Conservation (phyloP, 257 asterid species). For the Solanum virginianum region DNA sequence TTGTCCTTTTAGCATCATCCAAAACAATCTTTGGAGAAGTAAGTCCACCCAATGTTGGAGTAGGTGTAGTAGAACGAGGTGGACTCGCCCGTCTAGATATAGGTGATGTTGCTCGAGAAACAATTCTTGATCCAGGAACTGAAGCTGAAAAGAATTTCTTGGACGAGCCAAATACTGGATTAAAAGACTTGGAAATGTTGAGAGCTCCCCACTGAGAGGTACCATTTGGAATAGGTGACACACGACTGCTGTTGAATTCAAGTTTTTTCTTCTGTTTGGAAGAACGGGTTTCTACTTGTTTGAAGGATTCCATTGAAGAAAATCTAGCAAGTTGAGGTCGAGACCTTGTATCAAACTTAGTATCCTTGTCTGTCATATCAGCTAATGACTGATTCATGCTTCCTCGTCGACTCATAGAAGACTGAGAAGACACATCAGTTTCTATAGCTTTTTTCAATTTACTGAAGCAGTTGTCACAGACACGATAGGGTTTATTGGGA, state of each 20-base stretch:
- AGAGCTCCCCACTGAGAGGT: conserved; percentile 80
- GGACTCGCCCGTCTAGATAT: conserved; percentile 87
- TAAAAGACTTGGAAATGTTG: conserved; percentile 68
- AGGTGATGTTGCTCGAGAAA: conserved; percentile 98
- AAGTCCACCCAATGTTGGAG: conserved; percentile 95
- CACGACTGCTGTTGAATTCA: conserved; percentile 84
- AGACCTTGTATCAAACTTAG: conserved; percentile 46
- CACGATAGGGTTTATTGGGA: conserved; percentile 85
- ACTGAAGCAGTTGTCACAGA: conserved; percentile 67
- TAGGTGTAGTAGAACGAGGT: conserved; percentile 98
- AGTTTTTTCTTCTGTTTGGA: conserved; percentile 77
- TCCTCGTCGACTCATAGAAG: conserved; percentile 58
- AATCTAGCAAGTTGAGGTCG: conserved; percentile 73
- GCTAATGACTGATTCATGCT: conserved; percentile 49
- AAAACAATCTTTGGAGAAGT: conserved; percentile 63
- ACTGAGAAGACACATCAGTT: conserved; percentile 56
- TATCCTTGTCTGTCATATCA: conserved; percentile 52
- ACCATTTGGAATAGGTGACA: conserved; percentile 89
- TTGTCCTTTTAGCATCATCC: conserved; percentile 54
- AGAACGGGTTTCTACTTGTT: conserved; percentile 61
- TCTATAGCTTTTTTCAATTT: conserved; percentile 71
- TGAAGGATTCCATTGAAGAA: conserved; percentile 79
- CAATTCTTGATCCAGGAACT: conserved; percentile 97
- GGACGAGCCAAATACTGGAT: conserved; percentile 87
- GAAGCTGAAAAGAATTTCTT: conserved; percentile 92